A percentile compares a stretch with the other conserved stretches of the same genome.
These are phyloP conservation scores for Colletotrichum sp. DNA, from an alignment of 2,329 filamentous ascomycete species.

Conservation along the genomic window DNA sequence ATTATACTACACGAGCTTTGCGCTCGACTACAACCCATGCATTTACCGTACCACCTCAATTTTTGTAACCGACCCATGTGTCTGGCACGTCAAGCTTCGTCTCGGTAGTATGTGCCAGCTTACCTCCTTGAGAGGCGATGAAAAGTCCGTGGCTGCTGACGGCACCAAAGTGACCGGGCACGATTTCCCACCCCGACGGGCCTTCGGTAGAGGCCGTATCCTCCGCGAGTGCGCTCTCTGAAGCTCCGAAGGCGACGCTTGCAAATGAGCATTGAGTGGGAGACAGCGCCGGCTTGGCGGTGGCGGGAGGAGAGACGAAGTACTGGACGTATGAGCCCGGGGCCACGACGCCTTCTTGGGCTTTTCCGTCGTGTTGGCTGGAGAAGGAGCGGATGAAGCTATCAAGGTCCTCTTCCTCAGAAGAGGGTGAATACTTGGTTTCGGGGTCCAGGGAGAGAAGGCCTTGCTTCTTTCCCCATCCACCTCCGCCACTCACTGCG, in stretches of 20 bases:
- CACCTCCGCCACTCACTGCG: constrained; percentile 79
- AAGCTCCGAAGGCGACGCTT: constrained; percentile 37
- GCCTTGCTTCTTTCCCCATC: constrained; percentile 83
- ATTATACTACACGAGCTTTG: not conserved
- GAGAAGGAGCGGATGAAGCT: constrained; percentile 48
- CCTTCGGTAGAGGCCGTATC: not conserved
- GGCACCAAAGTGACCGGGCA: constrained; percentile 61
- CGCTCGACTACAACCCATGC: not conserved
- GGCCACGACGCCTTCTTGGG: constrained; percentile 61
- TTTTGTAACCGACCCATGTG: constrained; percentile 29
- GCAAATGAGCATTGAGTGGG: constrained; percentile 1
- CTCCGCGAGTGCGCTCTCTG: constrained; percentile 19
- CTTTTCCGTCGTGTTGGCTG: constrained; percentile 29
- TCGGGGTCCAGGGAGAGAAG: constrained; percentile 80
- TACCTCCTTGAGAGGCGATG: constrained; percentile 29
- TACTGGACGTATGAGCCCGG: constrained; percentile 73
- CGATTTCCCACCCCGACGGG: constrained; percentile 27
- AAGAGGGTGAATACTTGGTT: constrained; percentile 48
- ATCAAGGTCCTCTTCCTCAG: constrained; percentile 57
- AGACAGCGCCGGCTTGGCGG: constrained; percentile 16
- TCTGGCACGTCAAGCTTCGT: constrained; percentile 56
- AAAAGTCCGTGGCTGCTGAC: constrained; percentile 67
- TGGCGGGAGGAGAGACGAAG: constrained; percentile 49
- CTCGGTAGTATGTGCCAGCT: not conserved
- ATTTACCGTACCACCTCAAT: not conserved